phyloP scores from a whole-genome alignment of 2,329 filamentous ascomycete species.

The Botrytis tulipae region DNA sequence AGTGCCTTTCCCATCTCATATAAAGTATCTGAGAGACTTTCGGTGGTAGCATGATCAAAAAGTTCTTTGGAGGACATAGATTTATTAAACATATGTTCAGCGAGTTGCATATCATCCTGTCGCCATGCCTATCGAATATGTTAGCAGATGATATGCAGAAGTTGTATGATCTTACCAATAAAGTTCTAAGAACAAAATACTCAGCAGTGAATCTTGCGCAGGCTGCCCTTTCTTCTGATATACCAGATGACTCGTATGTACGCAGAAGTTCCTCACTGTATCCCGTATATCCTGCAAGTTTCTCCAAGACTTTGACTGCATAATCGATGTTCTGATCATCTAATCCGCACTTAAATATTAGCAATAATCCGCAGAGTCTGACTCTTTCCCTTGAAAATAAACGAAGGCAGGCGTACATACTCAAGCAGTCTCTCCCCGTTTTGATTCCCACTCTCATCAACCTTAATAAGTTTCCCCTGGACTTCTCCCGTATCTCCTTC shows the following conservation, averaged over 20 bases:
- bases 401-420: constrained; percentile 40
- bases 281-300: constrained; percentile 59
- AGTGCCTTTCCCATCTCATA: constrained; percentile 69
- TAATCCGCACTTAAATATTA: constrained; percentile 14
- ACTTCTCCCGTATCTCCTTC: constrained; percentile 32
- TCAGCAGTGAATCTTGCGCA: constrained; percentile 36
- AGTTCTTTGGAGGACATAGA: constrained; percentile 43
- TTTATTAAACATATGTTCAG: constrained; percentile 74
- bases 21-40: constrained; percentile 64
- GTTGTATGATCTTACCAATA: constrained; percentile 51
- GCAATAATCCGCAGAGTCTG: background rate
- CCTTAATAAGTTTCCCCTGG: constrained; percentile 48
- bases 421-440: constrained; percentile 61
- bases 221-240: constrained; percentile 33
- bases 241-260: constrained; percentile 34
- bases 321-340: constrained; percentile 50
- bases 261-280: constrained; percentile 47
- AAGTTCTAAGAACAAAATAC: constrained; percentile 40
- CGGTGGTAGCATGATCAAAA: constrained; percentile 51
- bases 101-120: constrained; percentile 69
- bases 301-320: constrained; percentile 61
- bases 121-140: constrained; percentile 63
- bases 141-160: background rate
- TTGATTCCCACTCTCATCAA: constrained; percentile 68
- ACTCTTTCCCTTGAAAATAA: rapidly evolving